Evolutionary conservation across 805 yeast genomes (phyloP).

Genomic region (Danielia reshetovae): DNA sequence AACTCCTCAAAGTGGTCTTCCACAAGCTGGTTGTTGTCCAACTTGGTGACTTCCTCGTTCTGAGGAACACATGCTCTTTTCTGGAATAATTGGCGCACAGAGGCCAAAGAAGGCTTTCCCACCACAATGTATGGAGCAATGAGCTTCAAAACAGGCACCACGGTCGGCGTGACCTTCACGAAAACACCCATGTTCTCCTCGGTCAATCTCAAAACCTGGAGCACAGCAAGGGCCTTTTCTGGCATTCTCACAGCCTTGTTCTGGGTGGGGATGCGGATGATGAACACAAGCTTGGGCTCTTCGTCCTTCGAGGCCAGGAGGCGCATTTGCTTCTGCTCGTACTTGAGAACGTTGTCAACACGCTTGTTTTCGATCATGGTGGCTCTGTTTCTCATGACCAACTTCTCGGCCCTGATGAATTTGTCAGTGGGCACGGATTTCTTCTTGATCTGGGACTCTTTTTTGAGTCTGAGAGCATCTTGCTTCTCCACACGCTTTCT

Average conservation of each 20-base stretch:
- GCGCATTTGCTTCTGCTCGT: slow-evolving; percentile 31
- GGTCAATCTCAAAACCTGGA: slow-evolving; percentile 57
- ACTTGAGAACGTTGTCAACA: slow-evolving; percentile 56
- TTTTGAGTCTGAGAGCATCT: slow-evolving; percentile 52
- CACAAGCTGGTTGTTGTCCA: slow-evolving; percentile 71
- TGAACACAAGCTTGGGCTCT: slow-evolving; percentile 48
- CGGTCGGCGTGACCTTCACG: slow-evolving; percentile 56
- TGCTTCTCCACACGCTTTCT: slow-evolving; percentile 70
- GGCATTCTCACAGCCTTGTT: slow-evolving; percentile 61
- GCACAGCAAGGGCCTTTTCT: slow-evolving; percentile 54
- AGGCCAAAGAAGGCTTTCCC: slow-evolving; percentile 70
- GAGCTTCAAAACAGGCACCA: slow-evolving; percentile 60
- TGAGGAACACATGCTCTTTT: slow-evolving; percentile 62
- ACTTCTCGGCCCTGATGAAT: slow-evolving; percentile 71
- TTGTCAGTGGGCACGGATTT: slow-evolving; percentile 40
- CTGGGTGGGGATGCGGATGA: slow-evolving; percentile 65
- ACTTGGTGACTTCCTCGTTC: slow-evolving; percentile 31
- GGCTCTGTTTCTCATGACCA: slow-evolving; percentile 63
- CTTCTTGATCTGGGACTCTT: slow-evolving; percentile 40
- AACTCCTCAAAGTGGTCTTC: slow-evolving; percentile 58
- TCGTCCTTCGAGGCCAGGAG: slow-evolving; percentile 15
- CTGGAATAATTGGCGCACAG: slow-evolving; percentile 69
- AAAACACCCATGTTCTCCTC: slow-evolving; percentile 68
- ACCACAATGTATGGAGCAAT: slow-evolving; percentile 70
- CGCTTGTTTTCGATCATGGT: slow-evolving; percentile 66